These are phyloP conservation scores for Colletotrichum sp. DNA, from an alignment of 2,329 filamentous ascomycete species.

Conservation along the genomic window DNA sequence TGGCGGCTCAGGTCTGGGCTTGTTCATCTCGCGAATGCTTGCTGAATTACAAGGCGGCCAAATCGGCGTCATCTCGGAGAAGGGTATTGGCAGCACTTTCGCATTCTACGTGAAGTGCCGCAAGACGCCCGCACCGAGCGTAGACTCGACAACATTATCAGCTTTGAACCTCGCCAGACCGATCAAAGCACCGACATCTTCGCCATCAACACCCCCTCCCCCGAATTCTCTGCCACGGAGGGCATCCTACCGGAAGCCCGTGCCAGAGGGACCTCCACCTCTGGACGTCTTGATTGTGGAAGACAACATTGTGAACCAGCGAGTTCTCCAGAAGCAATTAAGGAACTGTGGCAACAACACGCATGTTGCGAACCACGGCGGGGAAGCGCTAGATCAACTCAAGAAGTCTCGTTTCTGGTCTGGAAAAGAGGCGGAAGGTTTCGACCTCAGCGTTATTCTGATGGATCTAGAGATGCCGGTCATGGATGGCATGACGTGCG, in stretches of 20 bases:
- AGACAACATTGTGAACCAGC: conserved; percentile 72
- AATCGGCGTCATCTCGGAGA: conserved; percentile 72
- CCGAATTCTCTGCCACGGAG: neutral
- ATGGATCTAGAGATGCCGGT: conserved; percentile 88
- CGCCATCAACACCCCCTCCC: conserved; percentile 6
- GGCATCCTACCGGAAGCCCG: neutral
- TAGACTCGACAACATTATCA: conserved; percentile 40
- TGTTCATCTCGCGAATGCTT: conserved; percentile 79
- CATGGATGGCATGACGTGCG: conserved; percentile 81
- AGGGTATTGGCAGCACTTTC: conserved; percentile 75
- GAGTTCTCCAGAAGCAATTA: conserved; percentile 66
- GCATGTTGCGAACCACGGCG: conserved; percentile 68
- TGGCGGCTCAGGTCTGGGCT: conserved; percentile 71
- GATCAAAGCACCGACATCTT: conserved; percentile 20
- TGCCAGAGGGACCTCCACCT: neutral
- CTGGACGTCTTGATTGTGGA: conserved; percentile 68
- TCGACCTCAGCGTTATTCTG: conserved; percentile 70
- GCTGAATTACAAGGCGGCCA: conserved; percentile 81
- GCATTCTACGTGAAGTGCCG: conserved; percentile 77
- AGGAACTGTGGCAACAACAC: conserved; percentile 65
- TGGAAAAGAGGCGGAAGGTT: conserved; percentile 49
- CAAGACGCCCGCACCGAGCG: conserved; percentile 50
- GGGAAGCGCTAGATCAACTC: conserved; percentile 65
- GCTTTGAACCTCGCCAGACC: conserved; percentile 38
- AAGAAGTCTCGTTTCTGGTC: conserved; percentile 62